Evolutionary conservation across 495 filamentous ascomycete genomes (phyloP).

Genomic region (Astrothelium subdiscretum): DNA sequence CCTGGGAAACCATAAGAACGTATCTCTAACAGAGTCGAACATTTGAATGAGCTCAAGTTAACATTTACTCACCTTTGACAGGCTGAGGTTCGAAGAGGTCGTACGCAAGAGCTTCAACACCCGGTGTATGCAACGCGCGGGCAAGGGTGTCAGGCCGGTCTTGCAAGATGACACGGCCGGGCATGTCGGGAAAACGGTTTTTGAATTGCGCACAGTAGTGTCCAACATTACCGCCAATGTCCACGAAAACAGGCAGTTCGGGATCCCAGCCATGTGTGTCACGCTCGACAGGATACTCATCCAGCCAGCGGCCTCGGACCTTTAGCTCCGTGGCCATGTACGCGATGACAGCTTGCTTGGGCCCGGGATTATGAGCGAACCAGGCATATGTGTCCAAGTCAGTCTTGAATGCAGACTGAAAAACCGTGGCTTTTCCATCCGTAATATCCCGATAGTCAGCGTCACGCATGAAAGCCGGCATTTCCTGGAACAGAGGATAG

Average conservation of each 20-base stretch:
- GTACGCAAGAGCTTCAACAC: slow-evolving; percentile 8
- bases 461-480: background rate
- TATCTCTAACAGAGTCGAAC: background rate
- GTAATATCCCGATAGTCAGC: background rate
- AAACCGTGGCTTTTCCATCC: background rate
- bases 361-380: background rate
- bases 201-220: background rate
- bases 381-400: background rate
- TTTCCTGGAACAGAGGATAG: background rate
- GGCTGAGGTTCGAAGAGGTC: slow-evolving; percentile 14
- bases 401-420: background rate
- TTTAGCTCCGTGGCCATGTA: background rate
- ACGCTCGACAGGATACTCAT: background rate
- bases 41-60: background rate
- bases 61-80: slow-evolving; percentile 1
- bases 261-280: background rate
- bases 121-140: background rate
- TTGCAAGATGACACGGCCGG: slow-evolving; percentile 8
- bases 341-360: background rate
- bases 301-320: background rate
- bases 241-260: slow-evolving; percentile 3
- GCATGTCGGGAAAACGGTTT: background rate
- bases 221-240: slow-evolving; percentile 9
- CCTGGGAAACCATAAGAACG: background rate
- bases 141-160: slow-evolving; percentile 5